Percentiles rank a stretch among this genome's conserved stretches.
Evolutionary conservation across 2,329 filamentous ascomycete genomes (phyloP).

Genomic region (Aspergillus pseudotamarii): DNA sequence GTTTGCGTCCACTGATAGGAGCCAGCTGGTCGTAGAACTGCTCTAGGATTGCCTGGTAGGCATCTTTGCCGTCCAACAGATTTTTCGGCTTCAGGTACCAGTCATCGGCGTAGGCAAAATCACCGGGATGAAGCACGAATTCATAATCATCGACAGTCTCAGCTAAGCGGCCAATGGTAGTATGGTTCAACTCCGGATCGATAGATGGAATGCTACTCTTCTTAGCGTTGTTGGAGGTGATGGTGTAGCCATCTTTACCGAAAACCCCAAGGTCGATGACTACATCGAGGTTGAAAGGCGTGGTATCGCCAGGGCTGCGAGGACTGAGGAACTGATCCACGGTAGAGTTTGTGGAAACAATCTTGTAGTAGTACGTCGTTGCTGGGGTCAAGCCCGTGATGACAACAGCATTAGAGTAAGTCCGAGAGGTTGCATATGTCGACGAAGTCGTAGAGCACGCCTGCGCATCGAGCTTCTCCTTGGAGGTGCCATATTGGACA

Average conservation of each 20-base stretch:
- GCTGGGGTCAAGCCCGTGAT: conserved; percentile 52
- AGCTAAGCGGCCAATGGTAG: conserved; percentile 60
- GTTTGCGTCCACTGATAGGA: conserved; percentile 56
- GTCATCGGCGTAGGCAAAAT: conserved; percentile 63
- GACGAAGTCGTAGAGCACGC: conserved; percentile 52
- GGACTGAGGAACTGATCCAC: conserved; percentile 58
- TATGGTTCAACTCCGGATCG: conserved; percentile 58
- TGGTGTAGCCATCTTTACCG: conserved; percentile 56
- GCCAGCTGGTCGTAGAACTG: conserved; percentile 60
- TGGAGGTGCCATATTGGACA: conserved; percentile 55
- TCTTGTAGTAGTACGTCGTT: conserved; percentile 64
- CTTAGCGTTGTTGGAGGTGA: conserved; percentile 48
- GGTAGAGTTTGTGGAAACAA: conserved; percentile 58
- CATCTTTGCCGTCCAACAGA: conserved; percentile 51
- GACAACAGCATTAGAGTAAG: conserved; percentile 54
- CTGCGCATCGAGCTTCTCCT: conserved; percentile 38
- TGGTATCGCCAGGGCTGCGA: conserved; percentile 56
- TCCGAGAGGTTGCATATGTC: conserved; percentile 59
- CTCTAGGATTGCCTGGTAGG: conserved; percentile 61
- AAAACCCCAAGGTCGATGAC: conserved; percentile 61
- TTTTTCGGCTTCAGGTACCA: conserved; percentile 55
- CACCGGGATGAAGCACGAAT: conserved; percentile 45
- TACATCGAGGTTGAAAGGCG: conserved; percentile 56
- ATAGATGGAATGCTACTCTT: conserved; percentile 53
- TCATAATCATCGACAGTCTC: conserved; percentile 59